Percentiles rank a stretch among this genome's conserved stretches.
These are phyloP conservation scores for Lactuca sativa DNA, from an alignment of 129 eudicot species.

Conservation along the genomic window DNA sequence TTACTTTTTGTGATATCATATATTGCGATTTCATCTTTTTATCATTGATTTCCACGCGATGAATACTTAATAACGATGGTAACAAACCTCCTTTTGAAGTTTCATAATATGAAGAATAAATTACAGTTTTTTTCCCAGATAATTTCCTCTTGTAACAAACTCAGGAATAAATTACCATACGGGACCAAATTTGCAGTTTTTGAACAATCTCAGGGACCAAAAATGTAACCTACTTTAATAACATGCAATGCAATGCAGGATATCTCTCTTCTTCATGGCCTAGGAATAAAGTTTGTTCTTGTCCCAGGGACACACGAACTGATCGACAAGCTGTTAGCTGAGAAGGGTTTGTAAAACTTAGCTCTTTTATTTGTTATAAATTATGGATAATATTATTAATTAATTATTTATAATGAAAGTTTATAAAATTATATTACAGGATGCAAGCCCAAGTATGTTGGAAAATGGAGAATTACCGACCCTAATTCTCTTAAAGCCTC, in stretches of 20 bases:
- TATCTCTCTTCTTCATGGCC: slow-evolving; percentile 67
- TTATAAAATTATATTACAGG: slow-evolving; percentile 35
- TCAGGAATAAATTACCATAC: no score
- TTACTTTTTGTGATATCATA: no score
- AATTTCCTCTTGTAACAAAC: no score
- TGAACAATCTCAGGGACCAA: neutral
- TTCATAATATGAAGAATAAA: no score
- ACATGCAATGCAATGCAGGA: slow-evolving; percentile 36
- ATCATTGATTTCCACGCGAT: no score
- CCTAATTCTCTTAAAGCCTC: slow-evolving; percentile 64
- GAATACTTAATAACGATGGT: no score
- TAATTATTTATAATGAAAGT: neutral
- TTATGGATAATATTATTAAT: neutral
- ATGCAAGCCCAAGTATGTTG: slow-evolving; percentile 56
- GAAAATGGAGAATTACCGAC: slow-evolving; percentile 67
- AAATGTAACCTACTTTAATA: no score
- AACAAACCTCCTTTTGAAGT: no score
- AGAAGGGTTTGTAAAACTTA: slow-evolving; percentile 45
- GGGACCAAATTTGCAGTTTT: neutral
- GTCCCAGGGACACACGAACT: slow-evolving; percentile 73
- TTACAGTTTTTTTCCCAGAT: no score
- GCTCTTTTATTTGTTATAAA: neutral
- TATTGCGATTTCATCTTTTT: no score
- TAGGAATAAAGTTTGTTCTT: slow-evolving; percentile 69
- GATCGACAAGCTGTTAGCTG: slow-evolving; percentile 66